phyloP scores from a whole-genome alignment of 306 rosid species.

The Trichosanthes cucumerina region DNA sequence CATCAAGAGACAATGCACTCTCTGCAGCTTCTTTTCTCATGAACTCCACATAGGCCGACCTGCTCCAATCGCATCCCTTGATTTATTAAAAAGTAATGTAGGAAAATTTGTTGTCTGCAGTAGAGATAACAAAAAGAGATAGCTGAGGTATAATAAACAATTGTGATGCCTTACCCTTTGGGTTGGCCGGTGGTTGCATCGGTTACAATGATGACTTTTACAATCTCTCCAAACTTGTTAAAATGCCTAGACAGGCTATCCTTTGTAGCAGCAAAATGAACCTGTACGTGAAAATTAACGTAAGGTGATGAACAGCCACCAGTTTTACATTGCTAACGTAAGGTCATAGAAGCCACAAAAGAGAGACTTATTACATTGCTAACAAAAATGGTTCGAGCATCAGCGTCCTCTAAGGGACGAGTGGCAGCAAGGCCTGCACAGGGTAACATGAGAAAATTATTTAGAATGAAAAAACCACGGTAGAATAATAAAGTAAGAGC shows the following conservation, averaged over 20 bases:
- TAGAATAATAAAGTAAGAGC: background rate
- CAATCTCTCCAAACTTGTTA: slow-evolving; percentile 75
- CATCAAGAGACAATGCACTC: slow-evolving; percentile 77
- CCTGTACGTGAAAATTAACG: slow-evolving; percentile 28
- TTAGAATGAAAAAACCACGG: background rate
- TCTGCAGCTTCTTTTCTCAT: slow-evolving; percentile 86
- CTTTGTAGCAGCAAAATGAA: slow-evolving; percentile 91
- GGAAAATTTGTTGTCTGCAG: background rate
- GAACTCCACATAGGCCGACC: slow-evolving; percentile 92
- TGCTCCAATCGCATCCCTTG: slow-evolving; percentile 24
- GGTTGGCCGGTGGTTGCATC: slow-evolving; percentile 85
- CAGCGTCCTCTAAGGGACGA: slow-evolving; percentile 68
- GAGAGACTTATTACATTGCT: slow-evolving; percentile 61
- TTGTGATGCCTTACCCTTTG: slow-evolving; percentile 51
- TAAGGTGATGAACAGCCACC: background rate
- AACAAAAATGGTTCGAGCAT: slow-evolving; percentile 79
- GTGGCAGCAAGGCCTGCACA: slow-evolving; percentile 47
- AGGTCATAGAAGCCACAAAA: slow-evolving; percentile 10
- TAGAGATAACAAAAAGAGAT: background rate
- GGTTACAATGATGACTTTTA: slow-evolving; percentile 62
- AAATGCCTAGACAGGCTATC: slow-evolving; percentile 85
- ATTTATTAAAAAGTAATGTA: slow-evolving; percentile 1
- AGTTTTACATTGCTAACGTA: slow-evolving; percentile 70
- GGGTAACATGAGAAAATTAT: background rate
- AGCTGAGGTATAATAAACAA: slow-evolving; percentile 10